A percentile compares a stretch with the other conserved stretches of the same genome.
These are phyloP conservation scores for Cladophialophora yegresii DNA, from an alignment of 2,329 filamentous ascomycete genomes.

Conservation along the genomic window DNA sequence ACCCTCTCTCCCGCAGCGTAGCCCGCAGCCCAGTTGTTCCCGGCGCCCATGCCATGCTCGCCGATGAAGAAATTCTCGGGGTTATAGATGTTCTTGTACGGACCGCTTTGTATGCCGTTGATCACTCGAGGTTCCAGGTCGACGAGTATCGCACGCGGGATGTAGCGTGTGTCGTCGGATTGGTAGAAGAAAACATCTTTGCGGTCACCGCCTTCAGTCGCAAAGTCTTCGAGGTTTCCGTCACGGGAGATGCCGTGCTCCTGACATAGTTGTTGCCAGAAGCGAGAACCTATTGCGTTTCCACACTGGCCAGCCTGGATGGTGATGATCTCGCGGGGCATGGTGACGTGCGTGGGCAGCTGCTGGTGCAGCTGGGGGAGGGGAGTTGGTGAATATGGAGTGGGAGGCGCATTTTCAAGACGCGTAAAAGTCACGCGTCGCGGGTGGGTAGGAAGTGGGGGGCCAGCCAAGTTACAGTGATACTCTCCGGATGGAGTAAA, in stretches of 20 bases:
- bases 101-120: conserved; percentile 85
- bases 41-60: conserved; percentile 88
- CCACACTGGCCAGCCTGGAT: conserved; percentile 79
- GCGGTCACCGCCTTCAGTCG: conserved; percentile 93
- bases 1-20: conserved; percentile 91
- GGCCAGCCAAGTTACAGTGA: not conserved
- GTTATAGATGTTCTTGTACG: conserved; percentile 99
- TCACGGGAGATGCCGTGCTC: conserved; percentile 98
- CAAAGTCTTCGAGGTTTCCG: conserved; percentile 95
- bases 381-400: not conserved
- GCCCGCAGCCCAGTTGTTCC: conserved; percentile 97
- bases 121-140: conserved; percentile 92
- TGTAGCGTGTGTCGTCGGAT: conserved; percentile 98
- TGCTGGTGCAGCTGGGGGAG: not conserved
- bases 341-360: conserved; percentile 5
- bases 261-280: conserved; percentile 98
- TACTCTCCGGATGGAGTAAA: not conserved
- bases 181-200: conserved; percentile 99
- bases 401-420: not conserved
- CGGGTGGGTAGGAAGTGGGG: not conserved
- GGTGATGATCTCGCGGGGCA: conserved; percentile 86
- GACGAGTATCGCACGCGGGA: conserved; percentile 90
- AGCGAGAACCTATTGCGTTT: conserved; percentile 70
- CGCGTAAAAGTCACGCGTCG: not conserved
- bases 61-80: conserved; percentile 98